Conservation (phyloP, 2,329 filamentous ascomycete species). For the Cladophialophora exuberans region DNA sequence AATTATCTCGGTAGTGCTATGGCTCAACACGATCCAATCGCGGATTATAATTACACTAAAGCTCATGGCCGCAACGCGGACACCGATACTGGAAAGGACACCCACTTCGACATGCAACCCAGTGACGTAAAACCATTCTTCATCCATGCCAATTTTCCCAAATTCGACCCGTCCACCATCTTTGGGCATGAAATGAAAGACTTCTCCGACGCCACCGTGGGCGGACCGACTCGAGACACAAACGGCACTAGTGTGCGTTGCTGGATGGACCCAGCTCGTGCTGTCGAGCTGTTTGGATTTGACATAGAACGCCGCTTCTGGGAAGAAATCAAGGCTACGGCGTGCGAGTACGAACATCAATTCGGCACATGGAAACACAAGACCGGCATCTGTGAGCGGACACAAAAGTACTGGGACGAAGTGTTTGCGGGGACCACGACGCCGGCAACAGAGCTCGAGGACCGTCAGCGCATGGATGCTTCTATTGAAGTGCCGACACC, state of each 20-base stretch:
- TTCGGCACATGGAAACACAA: constrained; percentile 38
- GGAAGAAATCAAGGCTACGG: constrained; percentile 44
- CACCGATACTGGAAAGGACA: constrained; percentile 35
- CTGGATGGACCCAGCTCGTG: constrained; percentile 36
- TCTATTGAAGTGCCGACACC: constrained; percentile 3
- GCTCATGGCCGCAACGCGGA: constrained; percentile 29
- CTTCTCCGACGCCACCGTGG: constrained; percentile 34
- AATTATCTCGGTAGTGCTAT: constrained; percentile 36
- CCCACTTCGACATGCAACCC: constrained; percentile 33
- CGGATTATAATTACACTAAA: constrained; percentile 36
- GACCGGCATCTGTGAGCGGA: constrained; percentile 39
- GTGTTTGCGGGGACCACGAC: constrained; percentile 36
- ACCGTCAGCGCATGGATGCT: neutral
- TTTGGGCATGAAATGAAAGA: constrained; percentile 33
- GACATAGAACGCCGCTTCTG: constrained; percentile 45
- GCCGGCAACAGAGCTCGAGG: neutral
- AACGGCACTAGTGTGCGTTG: constrained; percentile 41
- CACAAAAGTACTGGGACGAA: constrained; percentile 41
- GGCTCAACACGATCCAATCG: constrained; percentile 42
- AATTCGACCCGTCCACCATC: constrained; percentile 44
- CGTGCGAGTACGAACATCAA: constrained; percentile 43
- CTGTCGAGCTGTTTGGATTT: constrained; percentile 37
- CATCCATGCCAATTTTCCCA: constrained; percentile 46
- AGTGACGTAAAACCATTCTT: constrained; percentile 42
- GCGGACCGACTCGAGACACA: constrained; percentile 34